Evolutionary conservation across 441 rosid species (phyloP).

Genomic region (Populus hybrid): DNA sequence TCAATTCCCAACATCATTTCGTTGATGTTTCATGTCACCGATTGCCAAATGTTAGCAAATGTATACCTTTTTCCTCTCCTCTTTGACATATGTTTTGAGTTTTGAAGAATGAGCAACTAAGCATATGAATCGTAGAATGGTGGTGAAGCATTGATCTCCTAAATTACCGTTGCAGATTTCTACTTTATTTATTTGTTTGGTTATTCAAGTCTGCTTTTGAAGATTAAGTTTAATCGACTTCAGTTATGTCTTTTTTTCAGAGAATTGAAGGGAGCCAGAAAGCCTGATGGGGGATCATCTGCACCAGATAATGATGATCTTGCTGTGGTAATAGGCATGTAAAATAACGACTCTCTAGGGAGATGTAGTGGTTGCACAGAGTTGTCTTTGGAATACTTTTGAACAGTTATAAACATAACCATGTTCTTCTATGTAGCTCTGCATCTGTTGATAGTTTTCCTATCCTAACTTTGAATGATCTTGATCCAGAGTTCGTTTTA

Average conservation of each 20-base stretch:
- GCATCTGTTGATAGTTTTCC: not conserved
- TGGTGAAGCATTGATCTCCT: not conserved
- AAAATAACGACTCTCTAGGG: slow-evolving; percentile 18
- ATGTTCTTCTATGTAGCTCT: not conserved
- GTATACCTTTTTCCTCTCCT: not conserved
- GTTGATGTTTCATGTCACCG: not conserved
- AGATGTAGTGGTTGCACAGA: slow-evolving; percentile 9
- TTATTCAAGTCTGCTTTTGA: not conserved
- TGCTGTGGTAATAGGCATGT: slow-evolving; percentile 9
- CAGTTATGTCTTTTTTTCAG: slow-evolving; percentile 13
- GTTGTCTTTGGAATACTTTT: not conserved
- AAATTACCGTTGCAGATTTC: not conserved
- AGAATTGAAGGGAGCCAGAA: slow-evolving; percentile 22
- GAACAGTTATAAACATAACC: not conserved
- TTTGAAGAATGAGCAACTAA: not conserved
- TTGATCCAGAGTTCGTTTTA: not conserved
- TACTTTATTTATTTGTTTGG: not conserved
- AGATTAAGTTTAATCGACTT: not conserved
- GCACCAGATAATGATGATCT: not conserved
- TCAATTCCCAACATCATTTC: not conserved
- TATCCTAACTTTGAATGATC: not conserved
- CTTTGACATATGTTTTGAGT: not conserved
- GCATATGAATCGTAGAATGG: not conserved
- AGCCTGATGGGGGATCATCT: slow-evolving; percentile 13
- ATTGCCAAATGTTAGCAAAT: not conserved